Base-by-base conservation (phyloP, 2,329 filamentous ascomycete genomes). In the Geosmithia flava region DNA sequence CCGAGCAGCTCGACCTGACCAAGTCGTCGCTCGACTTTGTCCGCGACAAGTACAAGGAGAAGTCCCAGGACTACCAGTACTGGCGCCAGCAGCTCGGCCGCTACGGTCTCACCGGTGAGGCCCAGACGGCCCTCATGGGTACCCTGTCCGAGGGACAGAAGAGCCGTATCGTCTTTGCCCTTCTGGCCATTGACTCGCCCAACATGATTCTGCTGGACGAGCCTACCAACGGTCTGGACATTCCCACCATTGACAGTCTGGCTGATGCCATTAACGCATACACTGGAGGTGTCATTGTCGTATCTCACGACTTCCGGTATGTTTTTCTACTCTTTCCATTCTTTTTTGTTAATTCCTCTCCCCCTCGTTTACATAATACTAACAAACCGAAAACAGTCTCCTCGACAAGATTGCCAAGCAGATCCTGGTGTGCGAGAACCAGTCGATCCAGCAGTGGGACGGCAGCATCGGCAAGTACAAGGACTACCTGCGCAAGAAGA, bases 391-490 rank as follows among this genome's bases (percentile, higher is more conserved):
- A n/a, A 10, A 42, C 20, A 94, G 91, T 76, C 76, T 98, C 61
- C 82, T 98, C 55, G 93, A 98, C 80, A 96, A 95, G 78, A 97
- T 98, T 67, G 93, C 93, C 59, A 98, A 98, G 79, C 88, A 98
- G 68, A 98, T 98, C 69, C 82, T 98, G 72, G 93, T 98, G 49
- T 98, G 94, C 70, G 93, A 98, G 74, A 89, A 98, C 81, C 89
- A 90, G 78, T 90, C 89, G 15, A 89, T 97, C 58, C 82, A 78
- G 59, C 71, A 80, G 60, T 98, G 93, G 93, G 83, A 91, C 53
- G 91, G 91, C 59, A 73, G 70, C 54, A 98, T 98, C 62, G 84
- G 83, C 58, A 83, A 89, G 51, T 98, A 98, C 87, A 98, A 98
- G 87, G 87, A 94, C 73, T 81, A 96, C 71, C 79, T 98, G 62